A percentile compares a stretch with the other conserved stretches of the same genome.
These are phyloP conservation scores for Gracilaria gracilis DNA, from an alignment of 23 red algal genomes.

Conservation along the genomic window DNA sequence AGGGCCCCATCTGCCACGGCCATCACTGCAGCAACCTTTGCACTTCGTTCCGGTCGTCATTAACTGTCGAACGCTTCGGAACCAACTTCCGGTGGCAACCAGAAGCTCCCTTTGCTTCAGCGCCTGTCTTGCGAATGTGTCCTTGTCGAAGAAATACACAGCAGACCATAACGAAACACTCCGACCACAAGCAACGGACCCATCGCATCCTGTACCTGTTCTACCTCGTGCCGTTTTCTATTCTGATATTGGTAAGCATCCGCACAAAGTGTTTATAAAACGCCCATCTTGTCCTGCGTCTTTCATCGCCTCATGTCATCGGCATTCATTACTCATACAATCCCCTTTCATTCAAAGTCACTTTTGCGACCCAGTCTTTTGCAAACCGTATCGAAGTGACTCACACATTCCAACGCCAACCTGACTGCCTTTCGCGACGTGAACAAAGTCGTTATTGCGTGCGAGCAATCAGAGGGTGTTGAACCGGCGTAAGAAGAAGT, in stretches of 20 bases:
- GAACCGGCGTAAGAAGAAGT: slow-evolving; percentile 87
- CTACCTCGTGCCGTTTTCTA: slow-evolving; percentile 8
- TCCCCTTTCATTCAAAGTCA: slow-evolving; percentile 15
- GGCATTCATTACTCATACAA: slow-evolving; percentile 35
- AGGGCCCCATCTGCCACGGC: background rate
- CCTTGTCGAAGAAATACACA: slow-evolving; percentile 8
- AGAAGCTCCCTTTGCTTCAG: background rate
- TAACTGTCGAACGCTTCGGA: background rate
- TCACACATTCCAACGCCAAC: background rate
- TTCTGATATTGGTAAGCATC: slow-evolving; percentile 29
- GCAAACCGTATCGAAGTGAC: slow-evolving; percentile 30
- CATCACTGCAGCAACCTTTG: background rate
- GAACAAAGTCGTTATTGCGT: slow-evolving; percentile 70
- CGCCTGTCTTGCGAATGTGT: background rate
- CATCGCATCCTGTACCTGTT: background rate
- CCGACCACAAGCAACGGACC: background rate
- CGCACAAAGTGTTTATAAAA: background rate
- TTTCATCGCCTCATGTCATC: background rate
- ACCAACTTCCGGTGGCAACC: background rate
- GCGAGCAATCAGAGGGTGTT: slow-evolving; percentile 90
- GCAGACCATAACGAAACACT: background rate
- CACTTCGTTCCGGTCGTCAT: background rate
- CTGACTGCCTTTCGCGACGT: slow-evolving; percentile 55
- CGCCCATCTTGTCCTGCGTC: background rate
- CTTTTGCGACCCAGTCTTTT: background rate